Conservation (phyloP, 345 rosid species). For the Microthlaspi erraticum region DNA sequence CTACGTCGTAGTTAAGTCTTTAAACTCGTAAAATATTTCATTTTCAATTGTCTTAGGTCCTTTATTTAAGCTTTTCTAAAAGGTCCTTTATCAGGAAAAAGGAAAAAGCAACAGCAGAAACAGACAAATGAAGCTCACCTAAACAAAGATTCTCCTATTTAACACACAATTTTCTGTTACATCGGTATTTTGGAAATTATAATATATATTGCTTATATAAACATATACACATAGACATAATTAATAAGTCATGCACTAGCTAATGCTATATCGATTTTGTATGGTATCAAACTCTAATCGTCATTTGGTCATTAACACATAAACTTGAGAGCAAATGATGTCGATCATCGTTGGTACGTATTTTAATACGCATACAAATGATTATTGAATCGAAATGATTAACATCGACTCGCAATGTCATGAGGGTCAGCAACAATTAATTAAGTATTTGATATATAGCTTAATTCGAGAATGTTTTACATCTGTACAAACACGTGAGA, state of each 20-base stretch:
- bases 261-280: background rate
- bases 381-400: slow-evolving; percentile 6
- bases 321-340: background rate
- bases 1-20: slow-evolving; percentile 4
- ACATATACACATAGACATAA: slow-evolving; percentile 3
- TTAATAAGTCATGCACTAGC: background rate
- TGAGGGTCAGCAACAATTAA: background rate
- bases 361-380: background rate
- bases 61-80: slow-evolving; percentile 26
- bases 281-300: background rate
- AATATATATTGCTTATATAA: background rate
- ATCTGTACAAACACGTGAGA: slow-evolving; percentile 32
- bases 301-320: background rate
- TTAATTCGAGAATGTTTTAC: slow-evolving; percentile 33
- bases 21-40: slow-evolving; percentile 16
- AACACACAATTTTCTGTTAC: background rate
- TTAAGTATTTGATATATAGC: background rate
- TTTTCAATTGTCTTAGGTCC: too few relatives aligned
- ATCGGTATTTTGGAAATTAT: background rate
- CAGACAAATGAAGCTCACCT: slow-evolving; percentile 45
- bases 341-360: background rate
- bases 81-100: slow-evolving; percentile 36
- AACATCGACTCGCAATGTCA: slow-evolving; percentile 17
- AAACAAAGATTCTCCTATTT: slow-evolving; percentile 35
- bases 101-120: slow-evolving; percentile 38